Evolutionary conservation across 192 early-diverging fungal species (phyloP).

Genomic region (Backusella parvicylindrica): DNA sequence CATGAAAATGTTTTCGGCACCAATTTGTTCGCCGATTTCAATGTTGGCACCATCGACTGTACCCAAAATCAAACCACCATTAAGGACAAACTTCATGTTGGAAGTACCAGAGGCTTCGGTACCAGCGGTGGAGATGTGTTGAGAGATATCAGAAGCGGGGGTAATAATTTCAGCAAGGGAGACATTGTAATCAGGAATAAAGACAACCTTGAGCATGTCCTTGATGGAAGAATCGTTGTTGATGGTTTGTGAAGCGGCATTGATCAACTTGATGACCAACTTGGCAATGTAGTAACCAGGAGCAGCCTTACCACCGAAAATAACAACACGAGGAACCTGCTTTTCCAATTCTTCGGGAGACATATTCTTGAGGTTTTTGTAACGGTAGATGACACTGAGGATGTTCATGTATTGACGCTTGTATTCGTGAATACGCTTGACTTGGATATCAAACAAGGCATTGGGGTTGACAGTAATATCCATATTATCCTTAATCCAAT

Average conservation of each 20-base stretch:
- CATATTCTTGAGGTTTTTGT: constrained; percentile 82
- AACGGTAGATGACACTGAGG: constrained; percentile 90
- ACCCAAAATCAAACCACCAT: constrained; percentile 96
- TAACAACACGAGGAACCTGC: constrained; percentile 80
- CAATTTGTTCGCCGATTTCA: constrained; percentile 96
- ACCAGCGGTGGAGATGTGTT: constrained; percentile 99
- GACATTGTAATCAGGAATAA: constrained; percentile 98
- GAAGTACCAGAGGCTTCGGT: constrained; percentile 99
- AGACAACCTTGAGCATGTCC: constrained; percentile 90
- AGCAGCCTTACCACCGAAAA: constrained; percentile 96
- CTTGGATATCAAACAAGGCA: constrained; percentile 95
- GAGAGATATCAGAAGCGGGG: constrained; percentile 97
- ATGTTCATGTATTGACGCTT: constrained; percentile 99
- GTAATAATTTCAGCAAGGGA: constrained; percentile 94
- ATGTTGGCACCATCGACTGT: constrained; percentile 98
- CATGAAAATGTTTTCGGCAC: constrained; percentile 96
- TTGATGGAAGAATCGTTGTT: constrained; percentile 82
- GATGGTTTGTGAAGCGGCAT: constrained; percentile 83
- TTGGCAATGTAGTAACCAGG: constrained; percentile 99
- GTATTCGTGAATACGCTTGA: constrained; percentile 99
- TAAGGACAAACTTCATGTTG: constrained; percentile 99
- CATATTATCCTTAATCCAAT: constrained; percentile 70
- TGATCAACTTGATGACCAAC: constrained; percentile 98
- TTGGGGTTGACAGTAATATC: constrained; percentile 76
- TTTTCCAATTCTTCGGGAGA: constrained; percentile 58